Evolutionary conservation across 805 yeast species (phyloP), one percentile per base, ranked within the genome.

Genomic region (Candida incommunis): DNA sequence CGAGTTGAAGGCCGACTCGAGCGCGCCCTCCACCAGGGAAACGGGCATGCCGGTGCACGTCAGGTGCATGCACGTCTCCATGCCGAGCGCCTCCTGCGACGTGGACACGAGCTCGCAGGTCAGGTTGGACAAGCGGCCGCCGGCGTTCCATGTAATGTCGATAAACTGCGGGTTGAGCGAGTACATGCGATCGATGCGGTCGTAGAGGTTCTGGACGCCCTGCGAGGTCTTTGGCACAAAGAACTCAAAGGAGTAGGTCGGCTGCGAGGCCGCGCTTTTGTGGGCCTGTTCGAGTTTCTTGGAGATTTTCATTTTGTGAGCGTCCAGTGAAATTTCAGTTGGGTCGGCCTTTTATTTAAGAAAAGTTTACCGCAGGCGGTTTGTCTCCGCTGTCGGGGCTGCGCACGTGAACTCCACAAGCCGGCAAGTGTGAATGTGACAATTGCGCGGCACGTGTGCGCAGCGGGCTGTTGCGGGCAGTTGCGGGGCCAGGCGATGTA

Each of bases 71-170:
- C 97, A 92, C 0, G 97, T 90, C 57, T 90, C 97, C 49, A 90
- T 68, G 5, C 96, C 96, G 45, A 88, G 69, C 2, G 86, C 88
- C 2, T 88, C 78, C 54, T 88, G 95, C 0, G 96, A 76, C 2
- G 94, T 86, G 53, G 86, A 75, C 3, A 92, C 94, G 75, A 92
- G 80, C 53, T 92, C 97, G 27, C 87, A 82, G 22, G 98, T 87
- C 51, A 87, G 67, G 40, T 78, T 76, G 13, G 94, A 79, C 43
- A 82, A 65, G 23, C 94, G 72, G 3, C 97, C 97, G 35, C 98
- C 98, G 2, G 98, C 98, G 58, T 90, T 90, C 98, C 98, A 92
- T 1, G 98, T 92, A 51, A 92, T 83, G 60, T 92, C 98, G 48
- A 92, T 79, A 63, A 92, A 92, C 51, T 83, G 77, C 1, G 98